These are phyloP conservation scores for Lactarius deliciosus DNA, from an alignment of 768 basidiomycete species.

Conservation along the genomic window DNA sequence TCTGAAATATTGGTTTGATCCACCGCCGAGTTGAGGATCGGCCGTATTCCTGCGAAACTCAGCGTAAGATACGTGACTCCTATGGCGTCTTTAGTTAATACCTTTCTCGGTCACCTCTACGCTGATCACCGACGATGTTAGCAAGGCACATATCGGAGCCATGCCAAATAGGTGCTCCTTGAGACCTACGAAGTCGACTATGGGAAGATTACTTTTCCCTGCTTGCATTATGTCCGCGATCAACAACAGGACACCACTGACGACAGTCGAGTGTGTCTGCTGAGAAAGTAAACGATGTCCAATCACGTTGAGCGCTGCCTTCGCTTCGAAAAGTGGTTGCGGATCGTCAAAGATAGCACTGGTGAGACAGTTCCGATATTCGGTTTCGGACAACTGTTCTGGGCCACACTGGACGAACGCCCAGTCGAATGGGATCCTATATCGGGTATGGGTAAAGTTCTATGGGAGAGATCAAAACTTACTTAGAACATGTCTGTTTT, in stretches of 20 bases:
- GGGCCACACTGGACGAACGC: slow-evolving; percentile 21
- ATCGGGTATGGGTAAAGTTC: neutral
- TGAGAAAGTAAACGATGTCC: slow-evolving; percentile 8
- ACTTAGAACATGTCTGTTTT: slow-evolving; percentile 11
- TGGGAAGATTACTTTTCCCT: slow-evolving; percentile 9
- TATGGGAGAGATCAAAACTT: neutral
- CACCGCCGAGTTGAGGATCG: slow-evolving; percentile 8
- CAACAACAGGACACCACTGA: slow-evolving; percentile 5
- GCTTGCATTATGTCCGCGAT: slow-evolving; percentile 20
- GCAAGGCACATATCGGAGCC: slow-evolving; percentile 12
- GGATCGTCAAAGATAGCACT: slow-evolving; percentile 14
- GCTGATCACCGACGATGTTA: slow-evolving; percentile 7
- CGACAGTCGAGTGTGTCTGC: neutral
- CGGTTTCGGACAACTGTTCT: slow-evolving; percentile 10
- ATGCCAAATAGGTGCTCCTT: slow-evolving; percentile 22
- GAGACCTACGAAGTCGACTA: slow-evolving; percentile 11
- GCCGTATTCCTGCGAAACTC: slow-evolving; percentile 12
- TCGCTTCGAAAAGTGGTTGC: slow-evolving; percentile 18
- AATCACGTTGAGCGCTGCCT: slow-evolving; percentile 16
- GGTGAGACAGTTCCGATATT: slow-evolving; percentile 18
- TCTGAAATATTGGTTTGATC: slow-evolving; percentile 13
- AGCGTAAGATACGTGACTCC: neutral
- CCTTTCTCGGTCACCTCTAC: slow-evolving; percentile 15
- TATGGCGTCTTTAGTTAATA: neutral
- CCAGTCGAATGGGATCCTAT: slow-evolving; percentile 24